phyloP scores from a whole-genome alignment of 2,329 filamentous ascomycete species.

The Fusarium sp. region DNA sequence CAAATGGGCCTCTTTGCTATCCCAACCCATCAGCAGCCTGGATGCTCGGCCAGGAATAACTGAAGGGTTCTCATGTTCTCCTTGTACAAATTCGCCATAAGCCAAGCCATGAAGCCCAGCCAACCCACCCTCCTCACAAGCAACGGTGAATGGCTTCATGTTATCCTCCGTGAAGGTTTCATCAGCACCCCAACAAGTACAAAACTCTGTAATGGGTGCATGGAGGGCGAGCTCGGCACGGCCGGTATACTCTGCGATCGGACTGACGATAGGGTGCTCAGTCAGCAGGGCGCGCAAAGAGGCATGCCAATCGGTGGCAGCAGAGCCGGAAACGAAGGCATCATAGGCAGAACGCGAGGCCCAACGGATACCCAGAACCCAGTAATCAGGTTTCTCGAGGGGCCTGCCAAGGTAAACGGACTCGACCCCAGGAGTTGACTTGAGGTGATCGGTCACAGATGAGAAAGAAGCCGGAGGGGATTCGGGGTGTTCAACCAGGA shows the following conservation, averaged over 20 bases:
- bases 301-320: slow-evolving; percentile 53
- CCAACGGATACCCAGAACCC: slow-evolving; percentile 50
- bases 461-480: slow-evolving; percentile 42
- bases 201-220: slow-evolving; percentile 52
- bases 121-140: slow-evolving; percentile 36
- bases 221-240: slow-evolving; percentile 43
- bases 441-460: slow-evolving; percentile 42
- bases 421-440: slow-evolving; percentile 46
- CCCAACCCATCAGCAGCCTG: slow-evolving; percentile 52
- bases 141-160: slow-evolving; percentile 43
- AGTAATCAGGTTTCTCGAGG: slow-evolving; percentile 47
- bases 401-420: slow-evolving; percentile 49
- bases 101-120: slow-evolving; percentile 47
- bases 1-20: slow-evolving; percentile 51
- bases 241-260: slow-evolving; percentile 28
- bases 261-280: slow-evolving; percentile 39
- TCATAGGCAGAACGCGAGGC: slow-evolving; percentile 46
- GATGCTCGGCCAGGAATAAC: slow-evolving; percentile 45
- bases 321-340: slow-evolving; percentile 54
- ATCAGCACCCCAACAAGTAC: slow-evolving; percentile 48
- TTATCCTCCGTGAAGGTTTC: slow-evolving; percentile 45
- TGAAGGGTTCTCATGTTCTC: slow-evolving; percentile 42
- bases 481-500: slow-evolving; percentile 38
- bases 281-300: slow-evolving; percentile 48
- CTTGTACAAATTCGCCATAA: slow-evolving; percentile 48